Evolutionary conservation across 2,329 filamentous ascomycete species (phyloP).

Genomic region (Graphiopsis chlorocephala): DNA sequence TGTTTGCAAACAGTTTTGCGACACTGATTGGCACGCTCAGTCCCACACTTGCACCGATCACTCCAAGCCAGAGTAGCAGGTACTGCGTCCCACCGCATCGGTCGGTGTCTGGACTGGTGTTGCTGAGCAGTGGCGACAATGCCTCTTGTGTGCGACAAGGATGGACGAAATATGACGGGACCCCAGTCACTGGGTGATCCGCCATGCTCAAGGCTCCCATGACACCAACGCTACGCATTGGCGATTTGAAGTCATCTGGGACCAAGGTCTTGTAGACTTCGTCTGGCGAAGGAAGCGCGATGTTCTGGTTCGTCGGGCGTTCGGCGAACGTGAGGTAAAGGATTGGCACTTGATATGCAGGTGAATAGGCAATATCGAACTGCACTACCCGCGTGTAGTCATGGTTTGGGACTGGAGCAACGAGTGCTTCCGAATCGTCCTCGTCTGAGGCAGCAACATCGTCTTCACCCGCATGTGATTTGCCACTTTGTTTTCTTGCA

Average conservation of each 20-base stretch:
- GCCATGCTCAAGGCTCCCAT: conserved; percentile 31
- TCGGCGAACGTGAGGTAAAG: conserved; percentile 40
- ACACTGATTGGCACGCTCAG: conserved; percentile 47
- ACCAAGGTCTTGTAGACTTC: conserved; percentile 39
- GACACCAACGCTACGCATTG: conserved; percentile 36
- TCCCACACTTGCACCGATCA: conserved; percentile 77
- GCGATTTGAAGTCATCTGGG: conserved; percentile 31
- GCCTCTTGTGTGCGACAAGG: conserved; percentile 85
- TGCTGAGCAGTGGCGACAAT: conserved; percentile 54
- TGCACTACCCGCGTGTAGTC: background rate
- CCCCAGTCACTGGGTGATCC: conserved; percentile 78
- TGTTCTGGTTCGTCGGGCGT: background rate
- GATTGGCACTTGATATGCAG: conserved; percentile 45
- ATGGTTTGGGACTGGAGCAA: too few relatives aligned
- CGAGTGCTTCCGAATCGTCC: conserved; percentile 4
- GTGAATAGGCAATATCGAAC: conserved; percentile 45
- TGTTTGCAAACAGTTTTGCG: conserved; percentile 12
- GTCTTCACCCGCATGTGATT: background rate
- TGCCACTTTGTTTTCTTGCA: background rate
- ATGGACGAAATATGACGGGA: conserved; percentile 86
- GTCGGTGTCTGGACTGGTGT: conserved; percentile 12
- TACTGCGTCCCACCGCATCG: conserved; percentile 58
- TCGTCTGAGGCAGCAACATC: background rate
- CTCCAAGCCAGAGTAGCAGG: conserved; percentile 83
- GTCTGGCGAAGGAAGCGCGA: conserved; percentile 23